A percentile compares a stretch with the other conserved stretches of the same genome.
phyloP scores from a whole-genome alignment of 257 asterid genomes.

The Scutellaria baicalensis region DNA sequence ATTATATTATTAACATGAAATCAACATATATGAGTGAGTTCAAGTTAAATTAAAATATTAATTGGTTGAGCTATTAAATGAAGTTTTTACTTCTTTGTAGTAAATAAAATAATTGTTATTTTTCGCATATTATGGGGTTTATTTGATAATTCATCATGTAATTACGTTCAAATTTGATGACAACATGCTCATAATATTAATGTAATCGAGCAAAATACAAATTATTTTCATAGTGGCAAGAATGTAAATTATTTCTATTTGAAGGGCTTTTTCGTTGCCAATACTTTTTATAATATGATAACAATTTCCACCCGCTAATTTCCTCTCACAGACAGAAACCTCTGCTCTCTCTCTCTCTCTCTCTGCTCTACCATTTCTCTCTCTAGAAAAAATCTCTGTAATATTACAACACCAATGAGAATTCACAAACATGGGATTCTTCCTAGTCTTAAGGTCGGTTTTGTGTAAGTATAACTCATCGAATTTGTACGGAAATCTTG shows the following conservation, averaged over 20 bases:
- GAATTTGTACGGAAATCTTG: background rate
- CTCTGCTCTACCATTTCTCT: conserved; percentile 14
- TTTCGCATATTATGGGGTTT: too few species aligned
- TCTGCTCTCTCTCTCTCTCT: conserved; percentile 19
- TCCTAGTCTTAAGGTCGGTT: conserved; percentile 27
- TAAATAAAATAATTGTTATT: too few species aligned
- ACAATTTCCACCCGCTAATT: background rate
- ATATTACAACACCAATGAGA: background rate
- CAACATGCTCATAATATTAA: too few species aligned
- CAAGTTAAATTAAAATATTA: too few species aligned
- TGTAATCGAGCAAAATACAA: background rate
- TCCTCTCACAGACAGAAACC: background rate
- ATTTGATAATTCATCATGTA: too few species aligned
- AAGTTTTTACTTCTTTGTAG: too few species aligned
- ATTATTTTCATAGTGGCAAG: conserved; percentile 16
- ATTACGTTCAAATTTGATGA: too few species aligned
- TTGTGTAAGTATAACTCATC: background rate
- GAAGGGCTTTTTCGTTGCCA: background rate
- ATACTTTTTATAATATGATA: conserved; percentile 15
- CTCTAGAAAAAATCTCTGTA: conserved; percentile 11
- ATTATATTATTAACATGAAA: too few species aligned
- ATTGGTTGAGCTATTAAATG: too few species aligned
- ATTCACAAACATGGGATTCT: conserved; percentile 16
- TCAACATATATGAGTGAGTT: too few species aligned
- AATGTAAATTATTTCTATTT: background rate